A percentile compares a stretch with the other conserved stretches of the same genome.
These are phyloP conservation scores for Boletus vinaceobasis DNA, from an alignment of 768 basidiomycete species.

Conservation along the genomic window DNA sequence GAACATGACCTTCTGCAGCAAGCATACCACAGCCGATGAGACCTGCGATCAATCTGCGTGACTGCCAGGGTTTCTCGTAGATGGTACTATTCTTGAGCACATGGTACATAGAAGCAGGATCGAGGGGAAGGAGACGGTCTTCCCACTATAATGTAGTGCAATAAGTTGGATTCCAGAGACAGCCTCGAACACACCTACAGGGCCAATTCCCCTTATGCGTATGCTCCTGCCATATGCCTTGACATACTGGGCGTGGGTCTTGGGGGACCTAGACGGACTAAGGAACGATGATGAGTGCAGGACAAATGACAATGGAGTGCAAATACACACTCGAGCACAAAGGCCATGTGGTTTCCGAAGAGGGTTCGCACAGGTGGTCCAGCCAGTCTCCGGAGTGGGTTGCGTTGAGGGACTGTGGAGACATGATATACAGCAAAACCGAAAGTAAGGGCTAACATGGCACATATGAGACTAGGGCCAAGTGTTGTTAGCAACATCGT, in stretches of 20 bases:
- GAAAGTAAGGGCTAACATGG: constrained; percentile 7
- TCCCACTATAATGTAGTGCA: constrained; percentile 53
- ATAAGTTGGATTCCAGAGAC: constrained; percentile 10
- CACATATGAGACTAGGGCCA: constrained; percentile 7
- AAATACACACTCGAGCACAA: constrained; percentile 54
- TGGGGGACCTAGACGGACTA: constrained; percentile 54
- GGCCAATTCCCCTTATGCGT: constrained; percentile 62
- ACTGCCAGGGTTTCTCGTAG: constrained; percentile 84
- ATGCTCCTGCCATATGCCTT: constrained; percentile 66
- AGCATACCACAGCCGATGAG: constrained; percentile 85
- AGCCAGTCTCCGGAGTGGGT: constrained; percentile 52
- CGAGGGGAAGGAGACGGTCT: constrained; percentile 74
- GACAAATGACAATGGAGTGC: not conserved
- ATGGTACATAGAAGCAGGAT: constrained; percentile 71
- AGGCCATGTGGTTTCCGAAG: constrained; percentile 52
- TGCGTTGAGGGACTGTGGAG: constrained; percentile 27
- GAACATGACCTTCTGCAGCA: constrained; percentile 70
- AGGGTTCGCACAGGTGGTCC: constrained; percentile 54
- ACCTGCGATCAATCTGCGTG: constrained; percentile 66
- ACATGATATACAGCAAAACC: constrained; percentile 26
- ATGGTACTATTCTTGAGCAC: constrained; percentile 67
- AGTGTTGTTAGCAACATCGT: constrained; percentile 1
- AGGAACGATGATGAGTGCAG: not conserved
- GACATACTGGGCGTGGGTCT: constrained; percentile 50
- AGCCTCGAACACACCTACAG: constrained; percentile 45